phyloP scores from a whole-genome alignment of 108 stramenopile genomes.

The Stephanodiscus triporus region DNA sequence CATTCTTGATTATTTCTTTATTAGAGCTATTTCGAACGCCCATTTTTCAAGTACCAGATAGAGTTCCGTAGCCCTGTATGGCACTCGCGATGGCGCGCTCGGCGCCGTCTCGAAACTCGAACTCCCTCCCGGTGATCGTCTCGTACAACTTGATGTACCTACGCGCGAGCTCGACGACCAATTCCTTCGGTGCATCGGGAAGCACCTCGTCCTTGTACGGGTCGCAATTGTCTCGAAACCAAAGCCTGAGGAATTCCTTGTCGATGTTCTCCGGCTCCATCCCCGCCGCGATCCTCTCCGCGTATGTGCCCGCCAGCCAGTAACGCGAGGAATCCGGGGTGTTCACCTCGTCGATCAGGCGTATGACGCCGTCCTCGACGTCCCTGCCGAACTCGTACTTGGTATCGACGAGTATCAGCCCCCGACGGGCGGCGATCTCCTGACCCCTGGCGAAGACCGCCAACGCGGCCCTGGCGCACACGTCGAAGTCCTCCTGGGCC shows the following conservation, averaged over 20 bases:
- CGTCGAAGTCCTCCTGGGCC: constrained; percentile 82
- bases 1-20: too few relatives aligned
- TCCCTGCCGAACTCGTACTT: constrained; percentile 99
- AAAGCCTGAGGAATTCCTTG: constrained; percentile 97
- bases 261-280: constrained; percentile 98
- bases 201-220: constrained; percentile 94
- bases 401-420: constrained; percentile 98
- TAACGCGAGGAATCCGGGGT: constrained; percentile 99
- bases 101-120: constrained; percentile 67
- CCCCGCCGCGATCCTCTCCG: constrained; percentile 80
- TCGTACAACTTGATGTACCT: constrained; percentile 96
- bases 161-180: constrained; percentile 94
- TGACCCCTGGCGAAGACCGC: constrained; percentile 89
- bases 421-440: constrained; percentile 79
- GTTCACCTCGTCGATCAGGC: constrained; percentile 97
- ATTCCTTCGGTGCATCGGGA: constrained; percentile 94
- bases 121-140: constrained; percentile 92
- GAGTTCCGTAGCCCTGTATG: too few relatives aligned
- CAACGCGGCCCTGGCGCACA: constrained; percentile 75
- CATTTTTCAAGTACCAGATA: too few relatives aligned
- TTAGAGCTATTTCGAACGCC: too few relatives aligned
- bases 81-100: constrained; percentile 65
- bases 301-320: constrained; percentile 93
- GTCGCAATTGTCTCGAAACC: constrained; percentile 97
- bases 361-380: constrained; percentile 69